Base-by-base conservation (phyloP, 441 rosid species). In the Euphorbia schlechtendalii region DNA sequence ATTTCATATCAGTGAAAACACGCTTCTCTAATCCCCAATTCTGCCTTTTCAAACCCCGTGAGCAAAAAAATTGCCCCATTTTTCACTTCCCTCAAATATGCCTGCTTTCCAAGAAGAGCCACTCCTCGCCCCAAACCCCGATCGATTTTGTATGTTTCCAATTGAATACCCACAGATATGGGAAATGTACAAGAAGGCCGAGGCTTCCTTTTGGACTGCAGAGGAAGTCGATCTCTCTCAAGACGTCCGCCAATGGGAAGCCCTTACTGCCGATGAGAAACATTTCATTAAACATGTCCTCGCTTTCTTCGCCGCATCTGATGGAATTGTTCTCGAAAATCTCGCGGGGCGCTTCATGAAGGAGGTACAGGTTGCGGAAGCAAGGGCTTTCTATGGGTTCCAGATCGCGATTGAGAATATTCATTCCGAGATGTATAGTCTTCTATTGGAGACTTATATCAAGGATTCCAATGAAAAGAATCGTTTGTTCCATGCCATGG, bases 381-480 rank as follows among this genome's bases (percentile, higher is more conserved):
- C 83, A 12, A 81, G 83, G 6, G 83, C 86, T 52, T 82, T 82
- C 68, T 82, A 82, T 56, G 86, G 86, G 1, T 82, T 82, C 73
- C 83, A 80, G 68, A 82, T 80, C 27, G 82, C 83, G 0, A 82
- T 82, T n/a, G 83, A 82, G 76, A 82, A 80, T 56, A 77, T 80
- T 63, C 86, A 82, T 74, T 82, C 86, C 27, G 83, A 82, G 73
- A 80, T 80, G 86, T 82, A 82, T 55, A 77, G 79, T 56, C 82
- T 82, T 46, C 68, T 82, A 0, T 68, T 77, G 21, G 86, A 82
- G 71, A 82, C 86, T 17, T 82, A 80, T 66, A 74, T 82, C 66
- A 76, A 76, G 58, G 77, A 76, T 15, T 66, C 74, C 0, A 58
- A 8, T 2, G 74, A 73, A 60, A 76, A 76, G 67, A 58, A 56